phyloP scores from a whole-genome alignment of 495 filamentous ascomycete species.

The Evansstolkia leycettana region DNA sequence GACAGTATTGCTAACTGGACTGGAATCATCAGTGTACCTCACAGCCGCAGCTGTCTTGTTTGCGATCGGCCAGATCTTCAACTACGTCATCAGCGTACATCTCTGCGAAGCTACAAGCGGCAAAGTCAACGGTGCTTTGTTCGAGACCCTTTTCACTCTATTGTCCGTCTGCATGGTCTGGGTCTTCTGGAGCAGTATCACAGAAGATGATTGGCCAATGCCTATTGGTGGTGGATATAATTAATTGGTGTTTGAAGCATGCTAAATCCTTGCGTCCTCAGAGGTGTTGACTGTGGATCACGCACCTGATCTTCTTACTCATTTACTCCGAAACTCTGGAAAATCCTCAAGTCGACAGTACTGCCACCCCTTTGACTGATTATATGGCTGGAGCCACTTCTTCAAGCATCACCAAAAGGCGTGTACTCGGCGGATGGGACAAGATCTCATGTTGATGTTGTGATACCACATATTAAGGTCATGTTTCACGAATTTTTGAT shows the following conservation, averaged over 20 bases:
- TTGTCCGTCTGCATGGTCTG: slow-evolving; percentile 70
- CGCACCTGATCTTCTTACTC: no score
- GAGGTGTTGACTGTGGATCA: no score
- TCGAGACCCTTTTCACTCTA: slow-evolving; percentile 87
- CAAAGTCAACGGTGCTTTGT: slow-evolving; percentile 86
- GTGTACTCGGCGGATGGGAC: no score
- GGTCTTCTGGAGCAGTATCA: slow-evolving; percentile 98
- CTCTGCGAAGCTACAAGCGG: slow-evolving; percentile 71
- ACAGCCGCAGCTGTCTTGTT: slow-evolving; percentile 64
- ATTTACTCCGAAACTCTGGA: no score
- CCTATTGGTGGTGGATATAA: slow-evolving; percentile 37
- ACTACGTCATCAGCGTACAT: slow-evolving; percentile 84
- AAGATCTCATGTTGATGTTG: slow-evolving; percentile 10
- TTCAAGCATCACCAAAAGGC: no score
- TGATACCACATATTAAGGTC: slow-evolving; percentile 18
- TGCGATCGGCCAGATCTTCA: slow-evolving; percentile 85
- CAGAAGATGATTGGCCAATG: slow-evolving; percentile 95
- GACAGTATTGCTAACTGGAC: slow-evolving; percentile 10
- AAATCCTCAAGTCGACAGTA: no score
- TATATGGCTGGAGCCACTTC: no score
- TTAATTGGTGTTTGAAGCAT: no score
- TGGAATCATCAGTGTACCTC: slow-evolving; percentile 53
- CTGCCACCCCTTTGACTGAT: no score
- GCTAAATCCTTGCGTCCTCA: no score
- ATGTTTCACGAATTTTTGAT: slow-evolving; percentile 15